Base-by-base conservation (phyloP, 1,284 basidiomycete species). In the Bondarzewia mesenterica region DNA sequence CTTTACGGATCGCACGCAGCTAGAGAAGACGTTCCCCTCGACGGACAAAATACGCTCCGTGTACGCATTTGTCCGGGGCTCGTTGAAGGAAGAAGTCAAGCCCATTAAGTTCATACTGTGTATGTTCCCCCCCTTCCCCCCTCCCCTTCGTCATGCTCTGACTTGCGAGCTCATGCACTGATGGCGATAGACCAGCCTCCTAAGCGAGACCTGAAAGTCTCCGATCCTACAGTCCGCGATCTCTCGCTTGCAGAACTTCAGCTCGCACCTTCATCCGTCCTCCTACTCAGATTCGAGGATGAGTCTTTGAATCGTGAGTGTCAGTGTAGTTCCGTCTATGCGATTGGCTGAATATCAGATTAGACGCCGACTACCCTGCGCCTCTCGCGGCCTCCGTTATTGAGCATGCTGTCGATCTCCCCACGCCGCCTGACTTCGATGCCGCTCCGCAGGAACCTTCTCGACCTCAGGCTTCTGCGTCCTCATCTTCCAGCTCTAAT, bases 131-230 rank as follows among this genome's bases (percentile, higher is more conserved):
- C 37, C 29, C 12, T 12, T 49, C 27, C 35, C 14, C 38, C 10
- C 6, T 15, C 18, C n/a, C 25, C 8, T 7, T n/a, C 21, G 10
- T 10, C 36, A 35, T 22, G 38, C 20, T 21, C 5, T 35, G 7
- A 18, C n/a, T 25, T 27, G 27, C 26, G 20, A 32, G n/a, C n/a
- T n/a, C n/a, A n/a, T n/a, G n/a, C n/a, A n/a, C n/a, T n/a, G n/a
- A n/a, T n/a, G n/a, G 8, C 53, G 89, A 89, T 88, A 64, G 87
- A 91, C 53, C 70, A 75, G 1, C 90, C 89, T 10, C 91, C 91
- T 0, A 82, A 80, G 57, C 78, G 82, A 27, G 92, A 95, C 50
- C 73, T 91, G 56, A 85, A 80, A 53, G 84, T 88, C 14, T 85
- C 81, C 4, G 89, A 93, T 59, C 75, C 77, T 6, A 69, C 72